Evolutionary conservation across 345 rosid genomes (phyloP).

Genomic region (Brassica nigra): DNA sequence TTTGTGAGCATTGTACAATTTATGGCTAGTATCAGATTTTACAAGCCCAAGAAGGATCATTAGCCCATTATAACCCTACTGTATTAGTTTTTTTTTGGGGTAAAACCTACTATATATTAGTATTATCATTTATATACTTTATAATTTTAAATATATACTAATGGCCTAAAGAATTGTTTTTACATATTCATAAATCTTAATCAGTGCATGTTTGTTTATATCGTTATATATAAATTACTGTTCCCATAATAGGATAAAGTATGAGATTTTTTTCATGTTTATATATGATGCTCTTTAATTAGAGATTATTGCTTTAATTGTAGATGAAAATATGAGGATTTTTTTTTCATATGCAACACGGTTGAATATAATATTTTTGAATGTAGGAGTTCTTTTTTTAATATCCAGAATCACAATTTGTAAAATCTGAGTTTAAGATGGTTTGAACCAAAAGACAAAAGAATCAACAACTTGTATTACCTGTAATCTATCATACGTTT

Average conservation of each 20-base stretch:
- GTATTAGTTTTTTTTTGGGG: too few species aligned
- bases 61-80: conserved; percentile 1
- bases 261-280: background rate
- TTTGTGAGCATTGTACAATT: background rate
- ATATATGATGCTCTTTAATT: background rate
- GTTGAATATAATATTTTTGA: background rate
- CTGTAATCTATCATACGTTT: background rate
- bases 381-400: background rate
- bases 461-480: too few species aligned
- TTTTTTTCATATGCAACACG: background rate
- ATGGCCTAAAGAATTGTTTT: background rate
- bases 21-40: background rate
- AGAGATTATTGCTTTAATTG: too few species aligned
- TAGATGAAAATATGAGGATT: background rate
- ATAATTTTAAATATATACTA: background rate
- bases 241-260: background rate
- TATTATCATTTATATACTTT: background rate
- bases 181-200: background rate
- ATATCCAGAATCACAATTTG: too few species aligned
- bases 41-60: background rate
- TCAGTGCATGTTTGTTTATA: background rate
- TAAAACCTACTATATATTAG: too few species aligned
- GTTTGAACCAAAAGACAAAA: too few species aligned
- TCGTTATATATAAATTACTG: background rate
- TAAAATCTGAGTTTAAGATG: too few species aligned